Evolutionary conservation across 164 flowering plant genomes (phyloP), one percentile per base, ranked within the genome.

Genomic region (Tinospora cordifolia): DNA sequence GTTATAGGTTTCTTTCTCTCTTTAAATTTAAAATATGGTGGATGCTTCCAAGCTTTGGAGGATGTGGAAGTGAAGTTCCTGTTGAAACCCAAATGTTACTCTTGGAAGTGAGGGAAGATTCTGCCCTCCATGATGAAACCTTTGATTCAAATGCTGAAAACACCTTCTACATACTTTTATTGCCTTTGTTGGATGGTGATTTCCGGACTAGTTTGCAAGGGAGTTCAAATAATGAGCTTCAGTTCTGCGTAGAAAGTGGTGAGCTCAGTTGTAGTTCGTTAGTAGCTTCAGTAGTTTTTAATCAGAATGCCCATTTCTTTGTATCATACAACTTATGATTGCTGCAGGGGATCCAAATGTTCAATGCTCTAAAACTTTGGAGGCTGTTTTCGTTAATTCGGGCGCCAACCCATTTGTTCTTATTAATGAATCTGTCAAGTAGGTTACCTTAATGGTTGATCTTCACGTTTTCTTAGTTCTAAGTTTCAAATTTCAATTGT

Each of bases 51-150:
- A 68, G 84, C 2, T 74, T 81, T 14, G 94, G 91, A 65, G 76
- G 77, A 63, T 76, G 79, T 0, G 86, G 82, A 0, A 75, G 85
- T 26, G 89, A 89, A 63, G 75, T 91, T 73, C 94, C 91, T 12
- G 21, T 83, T 62, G 97, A 91, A 72, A 89, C 95, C 64, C 97
- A 91, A 78, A 69, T 91, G 84, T 80, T 91, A 36, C 84, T 91
- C 17, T 67, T 89, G 74, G 91, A 91, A 82, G 83, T 69, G 21
- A 81, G 69, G 69, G 83, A 85, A 74, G 83, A 77, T 62, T 81
- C 82, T 68, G 77, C 79, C 0, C 44, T 84, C 26, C 44, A 57
- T 69, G 83, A 79, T 38, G 78, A 71, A 41, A 58, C 63, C 38
- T 38, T 67, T 40, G 81, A 75, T 24, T 40, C 79, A 40, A 62